phyloP scores from a whole-genome alignment of 768 basidiomycete genomes.

The Kondoa subrosea region DNA sequence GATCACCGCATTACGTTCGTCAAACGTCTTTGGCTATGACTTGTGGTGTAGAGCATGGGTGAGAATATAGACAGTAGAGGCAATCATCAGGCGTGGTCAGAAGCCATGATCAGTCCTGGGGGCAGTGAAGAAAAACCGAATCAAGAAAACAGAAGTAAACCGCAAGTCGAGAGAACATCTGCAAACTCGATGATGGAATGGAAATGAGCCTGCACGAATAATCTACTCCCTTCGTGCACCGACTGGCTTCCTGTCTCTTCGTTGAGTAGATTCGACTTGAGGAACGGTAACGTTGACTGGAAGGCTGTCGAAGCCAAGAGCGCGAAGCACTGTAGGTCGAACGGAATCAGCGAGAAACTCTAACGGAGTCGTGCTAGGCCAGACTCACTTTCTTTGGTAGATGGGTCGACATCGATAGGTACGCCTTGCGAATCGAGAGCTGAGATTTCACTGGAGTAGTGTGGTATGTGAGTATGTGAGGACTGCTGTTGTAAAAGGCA shows the following conservation, averaged over 20 bases:
- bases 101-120: neutral
- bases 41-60: neutral
- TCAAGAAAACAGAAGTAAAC: neutral
- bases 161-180: neutral
- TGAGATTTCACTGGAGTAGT: too few relatives aligned
- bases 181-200: neutral
- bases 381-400: slow-evolving; percentile 63
- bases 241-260: slow-evolving; percentile 1
- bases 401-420: slow-evolving; percentile 71
- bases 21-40: too few relatives aligned
- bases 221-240: slow-evolving; percentile 10
- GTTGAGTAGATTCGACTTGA: slow-evolving; percentile 33
- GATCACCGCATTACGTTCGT: neutral
- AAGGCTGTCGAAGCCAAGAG: slow-evolving; percentile 91
- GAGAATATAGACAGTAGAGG: neutral
- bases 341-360: neutral
- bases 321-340: slow-evolving; percentile 45
- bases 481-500: slow-evolving; percentile 2
- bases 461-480: too few relatives aligned
- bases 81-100: neutral
- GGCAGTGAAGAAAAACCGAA: neutral
- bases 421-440: slow-evolving; percentile 56
- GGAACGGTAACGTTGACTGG: slow-evolving; percentile 52
- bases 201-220: neutral
- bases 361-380: neutral